phyloP scores from a whole-genome alignment of 1,284 basidiomycete species.

The Inonotus hispidus region DNA sequence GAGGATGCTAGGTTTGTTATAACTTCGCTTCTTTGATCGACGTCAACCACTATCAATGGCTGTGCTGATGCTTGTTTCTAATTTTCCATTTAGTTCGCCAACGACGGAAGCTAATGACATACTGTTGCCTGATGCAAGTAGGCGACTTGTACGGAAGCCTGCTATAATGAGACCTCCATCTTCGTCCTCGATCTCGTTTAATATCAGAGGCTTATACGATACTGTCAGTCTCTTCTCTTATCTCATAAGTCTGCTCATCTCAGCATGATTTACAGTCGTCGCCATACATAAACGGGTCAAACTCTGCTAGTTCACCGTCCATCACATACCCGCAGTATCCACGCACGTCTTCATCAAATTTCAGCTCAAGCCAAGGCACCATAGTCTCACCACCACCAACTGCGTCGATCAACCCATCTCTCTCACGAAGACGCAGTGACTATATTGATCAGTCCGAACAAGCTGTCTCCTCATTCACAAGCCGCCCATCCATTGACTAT shows the following conservation, averaged over 20 bases:
- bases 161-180: conserved; percentile 35
- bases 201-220: conserved; percentile 38
- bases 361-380: conserved; percentile 29
- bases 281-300: conserved; percentile 11
- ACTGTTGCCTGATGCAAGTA: conserved; percentile 26
- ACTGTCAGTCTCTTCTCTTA: conserved; percentile 31
- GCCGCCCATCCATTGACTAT: conserved; percentile 68
- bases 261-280: neutral
- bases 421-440: conserved; percentile 72
- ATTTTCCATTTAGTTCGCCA: conserved; percentile 1
- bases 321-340: conserved; percentile 44
- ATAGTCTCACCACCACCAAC: conserved; percentile 63
- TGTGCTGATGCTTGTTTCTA: conserved; percentile 2
- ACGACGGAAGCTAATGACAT: conserved; percentile 2
- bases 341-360: conserved; percentile 29
- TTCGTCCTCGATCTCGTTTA: conserved; percentile 33
- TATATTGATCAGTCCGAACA: conserved; percentile 76
- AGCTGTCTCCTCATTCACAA: conserved; percentile 47
- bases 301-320: conserved; percentile 3
- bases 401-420: conserved; percentile 71
- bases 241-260: neutral
- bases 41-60: neutral
- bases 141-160: conserved; percentile 33
- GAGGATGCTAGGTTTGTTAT: conserved; percentile 13
- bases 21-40: neutral